phyloP scores from a whole-genome alignment of 805 yeast species.

The Zygosaccharomyces gambellarensis region DNA sequence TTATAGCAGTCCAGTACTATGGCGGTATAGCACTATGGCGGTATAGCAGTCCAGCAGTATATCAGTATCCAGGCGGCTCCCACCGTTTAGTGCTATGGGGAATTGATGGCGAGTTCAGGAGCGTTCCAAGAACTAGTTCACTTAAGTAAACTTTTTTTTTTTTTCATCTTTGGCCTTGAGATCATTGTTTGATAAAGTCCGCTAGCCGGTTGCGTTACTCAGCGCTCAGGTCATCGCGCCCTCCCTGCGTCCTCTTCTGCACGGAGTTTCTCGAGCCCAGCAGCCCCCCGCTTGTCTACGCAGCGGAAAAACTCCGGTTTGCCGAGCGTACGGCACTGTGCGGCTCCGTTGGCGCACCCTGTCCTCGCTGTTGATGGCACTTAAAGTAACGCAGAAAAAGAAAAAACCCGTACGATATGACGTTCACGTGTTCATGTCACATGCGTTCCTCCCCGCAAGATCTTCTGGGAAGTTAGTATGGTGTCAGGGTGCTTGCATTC shows the following conservation, averaged over 20 bases:
- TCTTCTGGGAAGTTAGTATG: too few relatives aligned
- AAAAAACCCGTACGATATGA: too few relatives aligned
- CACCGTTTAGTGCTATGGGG: neutral
- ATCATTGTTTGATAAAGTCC: neutral
- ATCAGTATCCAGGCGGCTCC: too few relatives aligned
- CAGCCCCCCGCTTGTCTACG: neutral
- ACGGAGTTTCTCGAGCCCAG: neutral
- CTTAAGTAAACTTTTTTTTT: neutral
- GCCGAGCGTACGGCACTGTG: neutral
- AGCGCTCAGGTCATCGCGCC: neutral
- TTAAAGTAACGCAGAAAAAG: neutral
- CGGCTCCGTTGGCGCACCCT: neutral
- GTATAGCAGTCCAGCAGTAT: too few relatives aligned
- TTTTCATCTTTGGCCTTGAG: neutral
- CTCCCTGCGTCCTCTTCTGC: neutral
- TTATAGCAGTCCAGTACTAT: too few relatives aligned
- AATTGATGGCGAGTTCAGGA: neutral
- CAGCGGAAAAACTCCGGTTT: too few relatives aligned
- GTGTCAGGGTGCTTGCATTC: too few relatives aligned
- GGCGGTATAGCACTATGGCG: too few relatives aligned
- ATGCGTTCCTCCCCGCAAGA: too few relatives aligned
- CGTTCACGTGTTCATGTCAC: too few relatives aligned
- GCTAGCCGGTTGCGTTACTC: neutral
- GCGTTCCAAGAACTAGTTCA: neutral
- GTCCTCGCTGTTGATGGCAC: neutral